Percentiles rank a stretch among this genome's conserved stretches.
Conservation (phyloP, 352 stramenopile species). For the Phytophthora ohioensis region DNA sequence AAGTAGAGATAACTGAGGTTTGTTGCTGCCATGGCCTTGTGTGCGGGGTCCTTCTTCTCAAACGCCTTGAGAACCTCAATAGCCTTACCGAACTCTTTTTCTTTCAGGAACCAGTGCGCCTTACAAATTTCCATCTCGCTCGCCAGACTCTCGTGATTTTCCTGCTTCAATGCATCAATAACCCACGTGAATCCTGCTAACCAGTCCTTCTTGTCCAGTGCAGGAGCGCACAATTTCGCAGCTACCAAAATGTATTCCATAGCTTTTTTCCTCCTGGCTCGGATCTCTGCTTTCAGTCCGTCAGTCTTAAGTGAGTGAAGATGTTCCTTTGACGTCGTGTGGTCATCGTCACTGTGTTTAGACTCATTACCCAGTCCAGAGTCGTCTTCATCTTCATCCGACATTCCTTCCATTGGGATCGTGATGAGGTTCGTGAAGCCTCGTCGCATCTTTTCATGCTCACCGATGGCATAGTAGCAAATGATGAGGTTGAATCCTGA, state of each 20-base stretch:
- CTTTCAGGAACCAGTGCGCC: conserved; percentile 90
- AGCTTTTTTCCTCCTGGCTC: conserved; percentile 75
- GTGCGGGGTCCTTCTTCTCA: conserved; percentile 94
- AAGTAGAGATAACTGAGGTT: conserved; percentile 98
- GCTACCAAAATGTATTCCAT: conserved; percentile 95
- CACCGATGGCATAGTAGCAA: conserved; percentile 97
- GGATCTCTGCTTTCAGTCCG: conserved; percentile 83
- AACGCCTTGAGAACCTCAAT: conserved; percentile 96
- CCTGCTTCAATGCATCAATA: conserved; percentile 92
- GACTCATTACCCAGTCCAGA: conserved; percentile 61
- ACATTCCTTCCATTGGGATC: conserved; percentile 90
- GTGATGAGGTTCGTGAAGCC: conserved; percentile 93
- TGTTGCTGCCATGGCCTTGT: conserved; percentile 94
- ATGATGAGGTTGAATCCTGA: conserved; percentile 97
- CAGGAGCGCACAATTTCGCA: conserved; percentile 93
- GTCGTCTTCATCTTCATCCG: conserved; percentile 89
- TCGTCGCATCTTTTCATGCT: conserved; percentile 94
- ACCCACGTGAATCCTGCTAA: conserved; percentile 95
- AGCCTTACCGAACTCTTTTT: conserved; percentile 95
- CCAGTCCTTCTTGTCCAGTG: conserved; percentile 94
- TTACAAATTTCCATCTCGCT: conserved; percentile 93
- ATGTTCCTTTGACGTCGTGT: conserved; percentile 59
- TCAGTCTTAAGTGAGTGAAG: conserved; percentile 73
- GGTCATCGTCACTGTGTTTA: conserved; percentile 50
- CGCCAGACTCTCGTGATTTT: conserved; percentile 91